Conservation (phyloP, 441 rosid species). For the Adansonia gregorii region DNA sequence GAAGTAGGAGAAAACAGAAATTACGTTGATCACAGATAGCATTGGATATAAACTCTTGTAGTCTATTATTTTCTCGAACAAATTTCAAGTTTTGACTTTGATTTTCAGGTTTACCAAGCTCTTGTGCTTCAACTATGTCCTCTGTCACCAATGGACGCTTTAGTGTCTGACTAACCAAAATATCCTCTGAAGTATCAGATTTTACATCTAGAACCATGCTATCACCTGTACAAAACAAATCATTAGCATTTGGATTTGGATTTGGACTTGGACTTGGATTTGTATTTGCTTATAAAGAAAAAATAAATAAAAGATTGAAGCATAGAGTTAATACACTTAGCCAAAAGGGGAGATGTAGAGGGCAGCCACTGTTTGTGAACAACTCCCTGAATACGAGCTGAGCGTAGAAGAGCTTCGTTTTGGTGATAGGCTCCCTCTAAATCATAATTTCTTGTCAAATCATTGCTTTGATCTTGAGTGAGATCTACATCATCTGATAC, state of each 20-base stretch:
- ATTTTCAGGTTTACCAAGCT: constrained; percentile 42
- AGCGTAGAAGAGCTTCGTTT: constrained; percentile 56
- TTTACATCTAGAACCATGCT: constrained; percentile 61
- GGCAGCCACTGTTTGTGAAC: constrained; percentile 66
- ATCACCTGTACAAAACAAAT: constrained; percentile 48
- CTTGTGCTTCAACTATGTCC: constrained; percentile 48
- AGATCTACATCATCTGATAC: constrained; percentile 53
- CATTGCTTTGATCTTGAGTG: constrained; percentile 56
- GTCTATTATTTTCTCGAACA: constrained; percentile 41
- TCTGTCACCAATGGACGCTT: constrained; percentile 45
- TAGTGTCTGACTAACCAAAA: constrained; percentile 68
- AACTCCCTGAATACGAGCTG: constrained; percentile 58
- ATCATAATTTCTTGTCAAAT: constrained; percentile 59
- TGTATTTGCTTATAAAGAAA: constrained; percentile 13
- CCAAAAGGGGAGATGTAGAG: constrained; percentile 48
- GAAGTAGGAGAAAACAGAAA: constrained; percentile 40
- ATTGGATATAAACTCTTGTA: constrained; percentile 39
- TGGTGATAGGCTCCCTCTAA: constrained; percentile 72
- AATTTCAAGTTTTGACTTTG: constrained; percentile 40
- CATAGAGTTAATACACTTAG: constrained; percentile 44
- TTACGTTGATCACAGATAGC: constrained; percentile 64
- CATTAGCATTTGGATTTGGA: constrained; percentile 5
- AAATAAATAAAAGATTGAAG: neutral
- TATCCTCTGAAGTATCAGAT: constrained; percentile 58
- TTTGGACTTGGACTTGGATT: no score